These are phyloP conservation scores for Kwoniella europaea DNA, from an alignment of 768 basidiomycete genomes.

Conservation along the genomic window DNA sequence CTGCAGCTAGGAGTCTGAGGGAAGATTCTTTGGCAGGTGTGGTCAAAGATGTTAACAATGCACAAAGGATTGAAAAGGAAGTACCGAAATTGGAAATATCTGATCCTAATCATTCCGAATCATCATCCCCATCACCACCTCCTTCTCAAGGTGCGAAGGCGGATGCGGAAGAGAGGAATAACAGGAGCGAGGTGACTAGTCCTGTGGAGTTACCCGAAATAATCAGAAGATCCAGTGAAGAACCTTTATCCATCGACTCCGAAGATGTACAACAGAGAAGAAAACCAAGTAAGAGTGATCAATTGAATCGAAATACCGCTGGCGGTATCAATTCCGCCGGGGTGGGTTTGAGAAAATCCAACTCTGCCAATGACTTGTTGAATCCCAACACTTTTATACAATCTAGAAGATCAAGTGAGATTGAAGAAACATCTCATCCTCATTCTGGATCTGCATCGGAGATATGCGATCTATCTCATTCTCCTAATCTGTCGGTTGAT, in stretches of 20 bases:
- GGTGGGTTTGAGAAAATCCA: neutral
- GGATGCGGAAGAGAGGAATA: neutral
- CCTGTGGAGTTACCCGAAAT: conserved; percentile 39
- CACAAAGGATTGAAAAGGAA: neutral
- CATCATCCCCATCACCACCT: neutral
- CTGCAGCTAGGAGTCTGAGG: conserved; percentile 70
- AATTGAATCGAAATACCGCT: neutral
- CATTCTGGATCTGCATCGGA: neutral
- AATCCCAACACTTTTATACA: neutral
- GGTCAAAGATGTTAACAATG: conserved; percentile 21
- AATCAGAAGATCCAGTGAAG: conserved; percentile 30
- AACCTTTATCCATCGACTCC: conserved; percentile 1
- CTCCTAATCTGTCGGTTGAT: neutral
- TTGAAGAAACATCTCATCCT: neutral
- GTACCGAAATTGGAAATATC: conserved; percentile 20
- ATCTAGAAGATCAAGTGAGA: conserved; percentile 8
- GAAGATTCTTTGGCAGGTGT: conserved; percentile 28
- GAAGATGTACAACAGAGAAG: neutral
- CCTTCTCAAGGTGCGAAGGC: neutral
- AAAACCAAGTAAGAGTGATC: conserved; percentile 5
- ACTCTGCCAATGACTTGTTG: conserved; percentile 1
- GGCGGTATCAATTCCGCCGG: neutral
- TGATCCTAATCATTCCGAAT: neutral
- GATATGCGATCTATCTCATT: neutral
- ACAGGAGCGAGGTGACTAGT: conserved; percentile 3